A percentile compares a stretch with the other conserved stretches of the same genome.
phyloP scores from a whole-genome alignment of 2,329 filamentous ascomycete species.

The Geoglossum cookeanum region DNA sequence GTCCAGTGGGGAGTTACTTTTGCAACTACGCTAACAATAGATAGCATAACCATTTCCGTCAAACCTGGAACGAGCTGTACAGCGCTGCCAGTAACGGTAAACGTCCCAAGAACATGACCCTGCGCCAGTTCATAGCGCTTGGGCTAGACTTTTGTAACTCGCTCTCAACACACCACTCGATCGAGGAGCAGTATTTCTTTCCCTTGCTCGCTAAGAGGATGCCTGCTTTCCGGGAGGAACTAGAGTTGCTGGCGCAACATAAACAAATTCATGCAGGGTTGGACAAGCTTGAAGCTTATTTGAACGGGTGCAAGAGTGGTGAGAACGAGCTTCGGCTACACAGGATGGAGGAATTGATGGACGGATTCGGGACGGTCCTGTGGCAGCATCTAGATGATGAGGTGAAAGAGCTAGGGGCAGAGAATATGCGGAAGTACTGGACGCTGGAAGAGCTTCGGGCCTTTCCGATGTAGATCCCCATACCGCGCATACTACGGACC shows the following conservation, averaged over 20 bases:
- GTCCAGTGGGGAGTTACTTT: background rate
- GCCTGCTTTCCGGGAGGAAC: slow-evolving; percentile 52
- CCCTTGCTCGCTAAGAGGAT: slow-evolving; percentile 58
- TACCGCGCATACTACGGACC: too few relatives aligned
- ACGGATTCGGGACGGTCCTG: slow-evolving; percentile 57
- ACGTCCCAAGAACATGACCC: slow-evolving; percentile 43
- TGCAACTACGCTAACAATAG: background rate
- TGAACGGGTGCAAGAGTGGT: slow-evolving; percentile 40
- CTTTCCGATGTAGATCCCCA: slow-evolving; percentile 42
- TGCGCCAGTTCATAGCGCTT: slow-evolving; percentile 46
- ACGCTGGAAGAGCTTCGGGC: slow-evolving; percentile 50
- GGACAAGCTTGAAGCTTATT: slow-evolving; percentile 45
- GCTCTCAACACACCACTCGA: slow-evolving; percentile 59
- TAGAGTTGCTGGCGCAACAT: slow-evolving; percentile 56
- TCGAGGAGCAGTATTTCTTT: slow-evolving; percentile 70
- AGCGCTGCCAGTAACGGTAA: slow-evolving; percentile 38
- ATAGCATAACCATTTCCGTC: slow-evolving; percentile 59
- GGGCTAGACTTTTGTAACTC: slow-evolving; percentile 52
- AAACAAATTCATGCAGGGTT: slow-evolving; percentile 59
- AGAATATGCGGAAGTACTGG: slow-evolving; percentile 81
- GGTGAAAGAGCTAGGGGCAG: slow-evolving; percentile 56
- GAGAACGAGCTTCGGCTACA: slow-evolving; percentile 37
- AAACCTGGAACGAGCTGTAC: slow-evolving; percentile 53
- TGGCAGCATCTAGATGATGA: slow-evolving; percentile 76
- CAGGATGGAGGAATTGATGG: slow-evolving; percentile 52